Conservation (phyloP, 75 land plant species). For the Pinus albicaulis region DNA sequence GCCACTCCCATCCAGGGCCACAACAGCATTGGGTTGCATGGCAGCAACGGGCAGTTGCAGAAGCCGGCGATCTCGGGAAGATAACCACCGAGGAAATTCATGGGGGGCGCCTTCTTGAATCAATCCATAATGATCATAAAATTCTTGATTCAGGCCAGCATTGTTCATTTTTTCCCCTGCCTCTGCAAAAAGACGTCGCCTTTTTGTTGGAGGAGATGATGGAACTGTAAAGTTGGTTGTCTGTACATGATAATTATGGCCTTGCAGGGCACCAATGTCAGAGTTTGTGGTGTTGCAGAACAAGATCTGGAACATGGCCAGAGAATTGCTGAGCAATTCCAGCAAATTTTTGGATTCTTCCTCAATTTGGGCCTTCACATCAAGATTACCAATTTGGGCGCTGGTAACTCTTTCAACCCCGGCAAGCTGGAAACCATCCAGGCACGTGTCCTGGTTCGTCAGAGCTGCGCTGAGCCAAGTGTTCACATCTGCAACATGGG, state of each 20-base stretch:
- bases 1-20: conserved; percentile 36
- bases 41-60: neutral
- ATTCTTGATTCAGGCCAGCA: no score
- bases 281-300: neutral
- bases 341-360: neutral
- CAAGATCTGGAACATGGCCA: neutral
- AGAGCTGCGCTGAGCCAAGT: conserved; percentile 41
- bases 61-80: neutral
- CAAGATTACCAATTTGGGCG: neutral
- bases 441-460: conserved; percentile 30
- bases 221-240: no score
- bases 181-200: neutral
- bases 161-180: no score
- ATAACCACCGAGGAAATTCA: conserved; percentile 6
- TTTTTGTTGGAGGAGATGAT: neutral
- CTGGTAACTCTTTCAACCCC: neutral
- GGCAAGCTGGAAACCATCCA: conserved; percentile 13
- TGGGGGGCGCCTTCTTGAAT: neutral
- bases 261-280: neutral
- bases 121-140: no score
- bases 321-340: conserved; percentile 1
- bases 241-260: no score
- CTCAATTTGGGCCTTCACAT: no score
- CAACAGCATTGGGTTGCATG: conserved; percentile 11
- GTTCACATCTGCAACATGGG: conserved; percentile 12